Evolutionary conservation across 2,329 filamentous ascomycete species (phyloP), one percentile per base, ranked within the genome.

Genomic region (Onygenales sp.): DNA sequence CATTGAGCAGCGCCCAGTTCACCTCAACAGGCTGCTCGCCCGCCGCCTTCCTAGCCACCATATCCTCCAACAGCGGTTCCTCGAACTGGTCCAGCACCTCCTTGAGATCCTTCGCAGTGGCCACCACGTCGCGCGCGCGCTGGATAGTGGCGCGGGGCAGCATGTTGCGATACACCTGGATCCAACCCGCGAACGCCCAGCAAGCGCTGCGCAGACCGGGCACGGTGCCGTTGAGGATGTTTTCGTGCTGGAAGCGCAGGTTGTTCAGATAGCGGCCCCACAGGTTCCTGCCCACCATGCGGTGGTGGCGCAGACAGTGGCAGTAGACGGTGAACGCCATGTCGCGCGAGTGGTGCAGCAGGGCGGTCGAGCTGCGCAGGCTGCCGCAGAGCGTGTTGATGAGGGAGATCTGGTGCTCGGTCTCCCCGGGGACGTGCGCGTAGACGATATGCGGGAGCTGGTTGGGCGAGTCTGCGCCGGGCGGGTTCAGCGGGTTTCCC

Each of bases 171-270:
- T 46, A 52, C 5, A 43, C 13, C 6, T 43, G 27, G 35, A 43
- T 43, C 50, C 50, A 51, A 11, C 35, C 50, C 6, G 50, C 41
- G n/a, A 51, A 51, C 13, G 31, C 17, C 39, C 39, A 51, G 31
- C 41, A 43, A 7, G 43, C 13, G 41, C 14, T 13, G 8, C 41
- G 38, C 10, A 51, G 39, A 14, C 35, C 32, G 6, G 9, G 11
- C 38, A 43, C 13, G 5, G 43, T 13, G 27, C 50, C 17, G 31
- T 51, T 39, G 8, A 38, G 10, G 38, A 51, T 33, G n/a, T 44
- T 51, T 13, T 41, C 31, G 50, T 33, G 43, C 11, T 43, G 50
- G 39, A 44, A 43, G 8, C 50, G 50, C 39, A 51, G 17, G 31
- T 44, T 38, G 50, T 27, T 27, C 27, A 51, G 31, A 44, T 44